Evolutionary conservation across 768 basidiomycete species (phyloP).

Genomic region (Tephrocybe sp.): DNA sequence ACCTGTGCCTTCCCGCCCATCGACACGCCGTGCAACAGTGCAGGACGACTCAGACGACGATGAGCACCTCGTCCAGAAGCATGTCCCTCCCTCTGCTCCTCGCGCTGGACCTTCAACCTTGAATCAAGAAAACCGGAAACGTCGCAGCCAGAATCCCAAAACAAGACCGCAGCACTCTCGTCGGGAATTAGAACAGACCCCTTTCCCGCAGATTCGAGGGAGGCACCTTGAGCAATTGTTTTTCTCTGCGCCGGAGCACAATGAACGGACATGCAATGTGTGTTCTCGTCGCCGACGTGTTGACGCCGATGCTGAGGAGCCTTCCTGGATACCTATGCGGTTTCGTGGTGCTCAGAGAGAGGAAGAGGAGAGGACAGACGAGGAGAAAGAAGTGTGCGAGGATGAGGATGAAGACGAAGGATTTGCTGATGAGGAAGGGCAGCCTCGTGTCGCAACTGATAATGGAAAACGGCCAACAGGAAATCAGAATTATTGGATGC

Average conservation of each 20-base stretch:
- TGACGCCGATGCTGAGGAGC: constrained; percentile 1
- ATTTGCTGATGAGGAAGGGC: constrained; percentile 37
- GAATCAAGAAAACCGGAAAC: not conserved
- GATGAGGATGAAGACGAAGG: constrained; percentile 45
- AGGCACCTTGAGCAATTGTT: constrained; percentile 77
- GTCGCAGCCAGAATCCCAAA: constrained; percentile 5
- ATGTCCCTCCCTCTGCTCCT: constrained; percentile 2
- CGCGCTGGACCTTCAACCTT: not conserved
- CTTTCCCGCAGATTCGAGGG: constrained; percentile 85
- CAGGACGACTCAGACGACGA: constrained; percentile 16
- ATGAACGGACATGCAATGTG: constrained; percentile 64
- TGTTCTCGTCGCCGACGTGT: constrained; percentile 53
- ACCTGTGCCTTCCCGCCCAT: not conserved
- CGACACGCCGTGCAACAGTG: constrained; percentile 12
- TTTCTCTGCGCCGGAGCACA: constrained; percentile 77
- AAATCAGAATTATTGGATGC: constrained; percentile 28
- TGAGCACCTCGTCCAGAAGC: constrained; percentile 4
- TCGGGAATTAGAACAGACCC: constrained; percentile 34
- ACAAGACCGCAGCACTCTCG: not conserved
- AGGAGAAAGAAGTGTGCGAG: not conserved
- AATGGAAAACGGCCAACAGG: constrained; percentile 33
- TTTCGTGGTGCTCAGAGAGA: constrained; percentile 13
- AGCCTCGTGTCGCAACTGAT: constrained; percentile 6
- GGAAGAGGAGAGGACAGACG: constrained; percentile 7
- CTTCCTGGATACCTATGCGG: constrained; percentile 23